A percentile compares a stretch with the other conserved stretches of the same genome.
These are phyloP conservation scores for Elaeis oleifera DNA, from an alignment of 202 grass and related monocot genomes.

Conservation along the genomic window DNA sequence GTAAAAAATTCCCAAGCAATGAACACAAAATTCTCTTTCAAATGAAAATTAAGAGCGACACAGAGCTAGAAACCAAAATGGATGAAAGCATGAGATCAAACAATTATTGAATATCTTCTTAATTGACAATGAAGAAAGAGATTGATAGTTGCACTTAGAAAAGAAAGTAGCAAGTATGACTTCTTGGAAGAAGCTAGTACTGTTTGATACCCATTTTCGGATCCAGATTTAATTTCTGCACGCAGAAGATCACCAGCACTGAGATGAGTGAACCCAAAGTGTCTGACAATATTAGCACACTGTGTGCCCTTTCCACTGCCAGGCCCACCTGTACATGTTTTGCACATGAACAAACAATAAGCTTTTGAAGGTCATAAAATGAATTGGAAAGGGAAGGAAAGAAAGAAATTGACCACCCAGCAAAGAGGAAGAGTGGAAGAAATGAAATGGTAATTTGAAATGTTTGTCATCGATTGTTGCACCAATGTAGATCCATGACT, in stretches of 20 bases:
- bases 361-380: neutral
- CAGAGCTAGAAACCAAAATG: no score
- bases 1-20: neutral
- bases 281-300: constrained; percentile 9
- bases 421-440: no score
- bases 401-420: no score
- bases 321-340: constrained; percentile 6
- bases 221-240: constrained; percentile 10
- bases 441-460: no score
- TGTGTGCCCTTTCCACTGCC: constrained; percentile 20
- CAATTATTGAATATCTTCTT: neutral
- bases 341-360: neutral
- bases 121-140: neutral
- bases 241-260: constrained; percentile 17
- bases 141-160: neutral
- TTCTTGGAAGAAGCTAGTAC: neutral
- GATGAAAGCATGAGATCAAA: no score
- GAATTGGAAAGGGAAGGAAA: no score
- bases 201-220: constrained; percentile 6
- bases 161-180: neutral
- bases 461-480: no score
- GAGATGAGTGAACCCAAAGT: constrained; percentile 18
- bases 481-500: no score
- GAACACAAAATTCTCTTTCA: neutral
- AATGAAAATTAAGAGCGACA: neutral